Conservation (phyloP, 1,284 basidiomycete genomes). For the Microbotryum silenes-acaulis region DNA sequence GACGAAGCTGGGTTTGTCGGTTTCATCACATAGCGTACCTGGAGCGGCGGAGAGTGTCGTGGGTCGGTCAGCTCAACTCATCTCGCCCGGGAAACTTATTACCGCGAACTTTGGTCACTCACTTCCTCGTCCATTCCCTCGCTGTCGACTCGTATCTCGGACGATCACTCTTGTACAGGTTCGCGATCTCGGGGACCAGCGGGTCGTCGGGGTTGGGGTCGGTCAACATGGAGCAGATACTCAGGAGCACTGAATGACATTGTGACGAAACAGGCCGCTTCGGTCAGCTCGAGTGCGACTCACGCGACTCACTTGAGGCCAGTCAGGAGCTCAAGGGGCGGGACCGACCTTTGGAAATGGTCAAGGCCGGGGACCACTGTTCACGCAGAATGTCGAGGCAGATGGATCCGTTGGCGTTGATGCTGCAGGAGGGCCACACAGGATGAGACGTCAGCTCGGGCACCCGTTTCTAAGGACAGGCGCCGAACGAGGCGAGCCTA, state of each 20-base stretch:
- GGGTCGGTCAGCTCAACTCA: background rate
- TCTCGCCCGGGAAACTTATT: background rate
- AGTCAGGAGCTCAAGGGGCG: slow-evolving; percentile 1
- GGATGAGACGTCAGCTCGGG: too few relatives aligned
- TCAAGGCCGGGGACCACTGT: slow-evolving; percentile 92
- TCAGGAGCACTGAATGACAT: slow-evolving; percentile 61
- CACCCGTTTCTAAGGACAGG: too few relatives aligned
- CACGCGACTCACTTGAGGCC: background rate
- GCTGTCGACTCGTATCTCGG: slow-evolving; percentile 89
- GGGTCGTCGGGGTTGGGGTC: slow-evolving; percentile 95
- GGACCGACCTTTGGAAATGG: slow-evolving; percentile 85
- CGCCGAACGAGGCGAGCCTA: background rate
- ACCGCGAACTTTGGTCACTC: slow-evolving; percentile 37
- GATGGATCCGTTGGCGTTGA: slow-evolving; percentile 97
- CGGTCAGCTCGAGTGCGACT: background rate
- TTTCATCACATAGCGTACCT: slow-evolving; percentile 6
- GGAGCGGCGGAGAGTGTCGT: background rate
- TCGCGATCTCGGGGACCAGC: slow-evolving; percentile 54
- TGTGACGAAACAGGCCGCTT: background rate
- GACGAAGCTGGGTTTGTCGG: too few relatives aligned
- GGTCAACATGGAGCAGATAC: slow-evolving; percentile 93
- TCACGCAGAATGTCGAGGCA: slow-evolving; percentile 58
- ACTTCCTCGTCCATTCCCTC: slow-evolving; percentile 97
- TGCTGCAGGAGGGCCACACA: slow-evolving; percentile 59
- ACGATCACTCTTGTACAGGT: slow-evolving; percentile 93